phyloP scores from a whole-genome alignment of 371 early-diverging fungal species.

The Mortierella sp. region DNA sequence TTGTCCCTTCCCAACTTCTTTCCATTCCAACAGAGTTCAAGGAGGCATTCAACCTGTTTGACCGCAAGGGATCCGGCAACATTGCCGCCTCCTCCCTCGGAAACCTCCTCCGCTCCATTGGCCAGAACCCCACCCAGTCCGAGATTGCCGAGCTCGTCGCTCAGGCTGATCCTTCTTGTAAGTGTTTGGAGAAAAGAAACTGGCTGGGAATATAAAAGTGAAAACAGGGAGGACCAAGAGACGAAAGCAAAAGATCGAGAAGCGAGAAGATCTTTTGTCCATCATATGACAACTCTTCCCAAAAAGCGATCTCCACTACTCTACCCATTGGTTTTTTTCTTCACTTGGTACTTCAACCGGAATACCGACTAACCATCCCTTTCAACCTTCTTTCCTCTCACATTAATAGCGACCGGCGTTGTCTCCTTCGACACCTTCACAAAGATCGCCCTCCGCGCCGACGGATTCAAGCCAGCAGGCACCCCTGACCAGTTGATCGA shows the following conservation, averaged over 20 bases:
- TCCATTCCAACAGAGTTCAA: conserved; percentile 71
- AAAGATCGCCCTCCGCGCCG: conserved; percentile 78
- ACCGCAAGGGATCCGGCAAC: conserved; percentile 93
- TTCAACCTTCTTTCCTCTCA: not conserved
- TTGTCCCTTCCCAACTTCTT: not conserved
- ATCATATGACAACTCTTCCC: no score
- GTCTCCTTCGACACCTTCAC: conserved; percentile 81
- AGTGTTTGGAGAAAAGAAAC: not conserved
- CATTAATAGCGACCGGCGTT: conserved; percentile 10
- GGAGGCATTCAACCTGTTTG: conserved; percentile 91
- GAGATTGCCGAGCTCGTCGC: conserved; percentile 82
- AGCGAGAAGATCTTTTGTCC: no score
- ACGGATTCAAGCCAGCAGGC: conserved; percentile 86
- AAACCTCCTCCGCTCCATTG: conserved; percentile 84
- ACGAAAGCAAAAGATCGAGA: no score
- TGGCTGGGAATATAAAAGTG: not conserved
- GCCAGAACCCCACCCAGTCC: conserved; percentile 89
- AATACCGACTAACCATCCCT: not conserved
- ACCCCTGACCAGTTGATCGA: conserved; percentile 92
- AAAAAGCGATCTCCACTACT: no score
- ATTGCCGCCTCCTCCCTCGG: conserved; percentile 80
- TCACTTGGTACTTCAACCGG: not conserved
- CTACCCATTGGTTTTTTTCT: no score
- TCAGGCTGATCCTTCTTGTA: conserved; percentile 61
- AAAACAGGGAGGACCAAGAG: not conserved